Evolutionary conservation across 2,329 filamentous ascomycete species (phyloP), one percentile per base, ranked within the genome.

Genomic region (Hawksworthiomyces lignivorus): DNA sequence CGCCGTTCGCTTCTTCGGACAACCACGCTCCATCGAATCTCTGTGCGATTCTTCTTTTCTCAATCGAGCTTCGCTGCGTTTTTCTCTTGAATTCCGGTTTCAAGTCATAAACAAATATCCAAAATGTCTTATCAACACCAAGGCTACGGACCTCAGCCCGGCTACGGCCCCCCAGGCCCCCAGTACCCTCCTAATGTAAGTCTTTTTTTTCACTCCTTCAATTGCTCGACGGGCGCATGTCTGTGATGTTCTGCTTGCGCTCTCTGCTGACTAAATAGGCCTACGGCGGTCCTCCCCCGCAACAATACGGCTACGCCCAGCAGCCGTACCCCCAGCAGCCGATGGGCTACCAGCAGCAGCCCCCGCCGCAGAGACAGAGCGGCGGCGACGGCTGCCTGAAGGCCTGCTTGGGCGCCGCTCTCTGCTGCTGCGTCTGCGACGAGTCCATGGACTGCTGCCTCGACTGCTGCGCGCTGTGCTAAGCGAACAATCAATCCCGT

Each of bases 391-490:
- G 61, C 41, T 72, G 68, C 55, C 55, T 73, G 10, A 51, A 51
- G 47, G 49, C 50, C 28, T 52, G 50, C 34, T 18, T 52, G 42
- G 69, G 68, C 21, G 60, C 63, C 12, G 50, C 70, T 29, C 72
- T 69, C 54, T 72, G 68, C 53, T 73, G 70, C 56, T 73, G 69
- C 51, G 61, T 69, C 41, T 67, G 64, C 48, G 69, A 71, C 50
- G 65, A 72, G 50, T 63, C 65, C 39, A 71, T 70, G 55, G 70
- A 74, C 51, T 67, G 65, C 51, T 71, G 68, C 48, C 58, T 60
- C 36, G 67, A 70, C 29, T 71, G 68, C 56, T 64, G 58, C 52
- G 62, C 65, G 45, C 62, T 62, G 50, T 64, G 58, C 48, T 65
- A 59, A 54, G 37, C 26, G 30, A 30, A 42, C 11, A 28, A n/a